Conservation (phyloP, 1,284 basidiomycete species). For the Caloboletus firmus region DNA sequence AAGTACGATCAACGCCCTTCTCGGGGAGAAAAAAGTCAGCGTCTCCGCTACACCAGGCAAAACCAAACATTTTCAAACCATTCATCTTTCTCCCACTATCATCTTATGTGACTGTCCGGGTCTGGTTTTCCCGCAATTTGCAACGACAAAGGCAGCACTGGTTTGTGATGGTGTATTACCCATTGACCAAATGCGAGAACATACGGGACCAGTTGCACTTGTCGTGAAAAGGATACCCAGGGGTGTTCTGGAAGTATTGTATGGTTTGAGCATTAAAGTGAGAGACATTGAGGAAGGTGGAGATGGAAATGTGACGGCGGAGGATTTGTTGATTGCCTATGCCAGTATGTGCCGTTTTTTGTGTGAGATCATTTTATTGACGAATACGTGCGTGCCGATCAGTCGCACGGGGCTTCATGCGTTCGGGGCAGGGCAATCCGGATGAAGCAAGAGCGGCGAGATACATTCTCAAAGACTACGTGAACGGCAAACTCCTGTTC, state of each 20-base stretch:
- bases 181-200: conserved; percentile 97
- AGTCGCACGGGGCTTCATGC: conserved; percentile 94
- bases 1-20: conserved; percentile 93
- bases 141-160: conserved; percentile 92
- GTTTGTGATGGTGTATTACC: conserved; percentile 97
- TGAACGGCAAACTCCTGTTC: conserved; percentile 91
- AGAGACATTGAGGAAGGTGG: conserved; percentile 82
- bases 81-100: conserved; percentile 84
- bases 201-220: conserved; percentile 84
- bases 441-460: conserved; percentile 95
- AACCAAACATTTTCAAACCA: conserved; percentile 99
- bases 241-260: conserved; percentile 85
- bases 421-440: conserved; percentile 95
- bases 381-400: conserved; percentile 4
- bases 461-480: conserved; percentile 96
- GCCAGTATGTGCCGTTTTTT: conserved; percentile 67
- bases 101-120: conserved; percentile 99
- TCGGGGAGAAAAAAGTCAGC: conserved; percentile 96
- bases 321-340: conserved; percentile 86
- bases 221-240: conserved; percentile 82
- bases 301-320: conserved; percentile 73
- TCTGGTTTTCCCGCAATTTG: conserved; percentile 97
- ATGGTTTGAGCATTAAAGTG: conserved; percentile 81
- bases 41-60: conserved; percentile 98
- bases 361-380: conserved; percentile 7